Evolutionary conservation across 306 rosid species (phyloP).

Genomic region (Ziziphus jujuba): DNA sequence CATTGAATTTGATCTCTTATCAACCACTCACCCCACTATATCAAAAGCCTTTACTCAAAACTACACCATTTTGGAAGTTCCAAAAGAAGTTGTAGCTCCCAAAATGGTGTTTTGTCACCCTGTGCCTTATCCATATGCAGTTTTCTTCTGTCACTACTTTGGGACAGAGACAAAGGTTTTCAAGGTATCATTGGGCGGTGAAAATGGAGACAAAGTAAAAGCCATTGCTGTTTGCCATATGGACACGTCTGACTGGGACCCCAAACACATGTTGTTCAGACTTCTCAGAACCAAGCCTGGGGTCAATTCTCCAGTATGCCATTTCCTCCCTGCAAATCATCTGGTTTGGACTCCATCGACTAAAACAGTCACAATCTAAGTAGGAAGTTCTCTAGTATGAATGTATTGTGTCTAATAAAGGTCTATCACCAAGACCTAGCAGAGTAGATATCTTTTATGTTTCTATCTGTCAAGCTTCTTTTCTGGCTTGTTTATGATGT

Average conservation of each 20-base stretch:
- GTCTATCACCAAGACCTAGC: conserved; percentile 8
- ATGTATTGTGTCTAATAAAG: neutral
- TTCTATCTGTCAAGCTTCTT: too few species aligned
- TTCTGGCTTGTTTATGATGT: too few species aligned
- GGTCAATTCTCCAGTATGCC: conserved; percentile 46
- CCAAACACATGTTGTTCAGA: conserved; percentile 30
- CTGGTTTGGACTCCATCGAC: conserved; percentile 53
- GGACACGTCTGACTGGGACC: conserved; percentile 60
- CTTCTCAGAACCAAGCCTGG: conserved; percentile 42
- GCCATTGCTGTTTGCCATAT: conserved; percentile 62
- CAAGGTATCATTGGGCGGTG: conserved; percentile 46
- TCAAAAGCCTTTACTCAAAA: conserved; percentile 35
- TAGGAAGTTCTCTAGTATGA: neutral
- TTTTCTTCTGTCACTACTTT: conserved; percentile 57
- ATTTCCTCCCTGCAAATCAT: conserved; percentile 55
- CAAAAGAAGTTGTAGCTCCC: conserved; percentile 47
- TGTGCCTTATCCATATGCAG: conserved; percentile 43
- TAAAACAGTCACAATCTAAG: conserved; percentile 28
- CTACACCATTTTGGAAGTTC: conserved; percentile 36
- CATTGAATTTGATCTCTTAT: conserved; percentile 24
- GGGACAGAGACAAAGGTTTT: conserved; percentile 46
- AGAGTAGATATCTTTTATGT: neutral
- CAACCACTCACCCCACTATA: conserved; percentile 38
- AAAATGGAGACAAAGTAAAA: conserved; percentile 46
- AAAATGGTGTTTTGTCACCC: conserved; percentile 64